Base-by-base conservation (phyloP, 805 yeast species). In the Yamadazyma philogaea region DNA sequence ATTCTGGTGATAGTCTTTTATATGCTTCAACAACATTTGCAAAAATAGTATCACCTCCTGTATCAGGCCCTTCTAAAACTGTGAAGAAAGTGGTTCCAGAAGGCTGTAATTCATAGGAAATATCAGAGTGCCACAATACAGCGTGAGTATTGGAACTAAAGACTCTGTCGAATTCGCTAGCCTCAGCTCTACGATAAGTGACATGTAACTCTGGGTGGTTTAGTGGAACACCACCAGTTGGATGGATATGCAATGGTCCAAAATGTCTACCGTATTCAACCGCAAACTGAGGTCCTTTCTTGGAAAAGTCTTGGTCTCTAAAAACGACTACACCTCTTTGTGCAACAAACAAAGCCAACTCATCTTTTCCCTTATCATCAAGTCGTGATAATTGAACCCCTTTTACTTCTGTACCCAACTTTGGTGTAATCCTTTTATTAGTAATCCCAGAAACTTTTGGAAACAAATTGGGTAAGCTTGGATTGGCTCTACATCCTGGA, bases 221-320 rank as follows among this genome's bases (percentile, higher is more conserved):
- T 42, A 45, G 49, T 7, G 57, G 57, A 14, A 56, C 46, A 10
- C 58, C 59, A 10, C 57, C 54, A 10, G 57, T 53, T 14, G 60
- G 60, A 36, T 53, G 60, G 10, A 48, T 38, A 36, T 56, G 56
- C 28, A 53, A 47, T 21, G 54, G 55, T 17, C 59, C 58, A 42
- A 47, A 54, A 40, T 53, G 50, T 32, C 39, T 30, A 12, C 49
- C 52, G 34, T 43, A 53, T 10, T 53, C 40, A 21, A 66, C 72
- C 24, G 56, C 70, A 44, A 66, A 70, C 26, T 66, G 66, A 3
- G 77, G 74, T 5, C 80, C 76, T 43, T 67, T 58, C 2, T 37
- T 19, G 18, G 48, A 58, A 41, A 61, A 59, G 50, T 64, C 62
- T 45, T 64, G 70, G 47, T 63, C 51, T 15, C 65, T 38, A 44